Conservation (phyloP, 495 filamentous ascomycete genomes). For the Hypoxylon trugodes region DNA sequence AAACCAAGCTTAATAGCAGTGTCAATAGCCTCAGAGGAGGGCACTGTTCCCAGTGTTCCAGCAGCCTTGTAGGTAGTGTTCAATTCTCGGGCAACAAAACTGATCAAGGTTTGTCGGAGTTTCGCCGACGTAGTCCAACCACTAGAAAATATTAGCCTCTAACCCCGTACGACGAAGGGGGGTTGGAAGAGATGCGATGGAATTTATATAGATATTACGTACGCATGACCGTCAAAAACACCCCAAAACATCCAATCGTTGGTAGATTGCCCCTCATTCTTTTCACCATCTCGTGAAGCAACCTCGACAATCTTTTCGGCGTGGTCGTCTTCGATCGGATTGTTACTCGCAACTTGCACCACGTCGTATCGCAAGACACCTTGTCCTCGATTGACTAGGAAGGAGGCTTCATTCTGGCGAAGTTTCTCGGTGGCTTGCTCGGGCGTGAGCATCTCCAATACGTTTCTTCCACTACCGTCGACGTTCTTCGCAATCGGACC, state of each 20-base stretch:
- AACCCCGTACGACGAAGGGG: background rate
- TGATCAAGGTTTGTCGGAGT: conserved; percentile 88
- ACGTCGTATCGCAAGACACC: conserved; percentile 96
- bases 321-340: conserved; percentile 98
- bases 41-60: conserved; percentile 56
- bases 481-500: conserved; percentile 86
- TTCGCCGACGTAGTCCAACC: conserved; percentile 99
- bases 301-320: conserved; percentile 96
- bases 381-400: conserved; percentile 85
- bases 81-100: conserved; percentile 92
- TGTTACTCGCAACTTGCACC: conserved; percentile 94
- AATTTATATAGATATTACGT: conserved; percentile 52
- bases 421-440: conserved; percentile 93
- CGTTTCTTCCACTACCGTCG: conserved; percentile 78
- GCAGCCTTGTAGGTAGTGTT: conserved; percentile 89
- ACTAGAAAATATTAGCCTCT: conserved; percentile 55
- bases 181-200: background rate
- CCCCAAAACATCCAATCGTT: conserved; percentile 99
- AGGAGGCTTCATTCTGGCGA: conserved; percentile 88
- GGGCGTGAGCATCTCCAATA: conserved; percentile 94
- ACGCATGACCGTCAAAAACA: conserved; percentile 97
- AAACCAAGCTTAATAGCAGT: conserved; percentile 93
- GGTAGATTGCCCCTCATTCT: conserved; percentile 58
- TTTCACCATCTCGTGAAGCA: conserved; percentile 50
- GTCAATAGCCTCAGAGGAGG: conserved; percentile 81